Percentiles rank a stretch among this genome's conserved stretches.
These are phyloP conservation scores for Basipetospora sp. DNA, from an alignment of 2,329 filamentous ascomycete genomes.

Conservation along the genomic window DNA sequence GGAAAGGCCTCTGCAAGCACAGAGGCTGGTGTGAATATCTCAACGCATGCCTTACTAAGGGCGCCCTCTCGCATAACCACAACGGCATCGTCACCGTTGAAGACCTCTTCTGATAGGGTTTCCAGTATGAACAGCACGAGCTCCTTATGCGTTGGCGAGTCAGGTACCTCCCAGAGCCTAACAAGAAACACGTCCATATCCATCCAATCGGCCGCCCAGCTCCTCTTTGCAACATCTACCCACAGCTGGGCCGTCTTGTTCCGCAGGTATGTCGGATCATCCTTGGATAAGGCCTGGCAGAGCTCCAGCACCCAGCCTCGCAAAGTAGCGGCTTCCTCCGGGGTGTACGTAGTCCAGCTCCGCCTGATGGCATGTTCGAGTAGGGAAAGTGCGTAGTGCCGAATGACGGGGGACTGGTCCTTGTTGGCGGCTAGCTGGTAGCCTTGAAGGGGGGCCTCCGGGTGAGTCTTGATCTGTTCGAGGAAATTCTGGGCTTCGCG, in stretches of 20 bases:
- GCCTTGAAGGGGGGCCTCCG: conserved; percentile 70
- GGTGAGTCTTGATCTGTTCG: conserved; percentile 66
- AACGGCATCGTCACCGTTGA: conserved; percentile 76
- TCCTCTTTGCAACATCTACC: conserved; percentile 86
- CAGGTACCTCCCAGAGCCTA: conserved; percentile 61
- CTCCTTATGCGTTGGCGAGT: conserved; percentile 56
- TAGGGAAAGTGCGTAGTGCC: conserved; percentile 85
- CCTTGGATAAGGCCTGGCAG: conserved; percentile 51
- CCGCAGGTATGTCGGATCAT: conserved; percentile 68
- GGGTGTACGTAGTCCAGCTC: conserved; percentile 60
- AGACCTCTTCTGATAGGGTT: conserved; percentile 84
- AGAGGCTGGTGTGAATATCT: conserved; percentile 72
- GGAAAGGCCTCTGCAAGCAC: conserved; percentile 66
- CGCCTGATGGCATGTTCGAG: conserved; percentile 83
- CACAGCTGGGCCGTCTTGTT: conserved; percentile 92
- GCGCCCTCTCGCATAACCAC: conserved; percentile 70
- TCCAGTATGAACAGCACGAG: conserved; percentile 81
- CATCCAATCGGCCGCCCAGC: conserved; percentile 85
- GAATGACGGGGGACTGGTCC: conserved; percentile 63
- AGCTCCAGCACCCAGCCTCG: conserved; percentile 67
- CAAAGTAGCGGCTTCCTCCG: conserved; percentile 52
- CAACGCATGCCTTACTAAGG: conserved; percentile 78
- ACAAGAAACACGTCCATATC: conserved; percentile 81
- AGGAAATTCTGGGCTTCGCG: conserved; percentile 73
- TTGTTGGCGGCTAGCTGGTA: conserved; percentile 66